These are phyloP conservation scores for Pharus latifolius DNA, from an alignment of 176 grass and related monocot genomes.

Conservation along the genomic window DNA sequence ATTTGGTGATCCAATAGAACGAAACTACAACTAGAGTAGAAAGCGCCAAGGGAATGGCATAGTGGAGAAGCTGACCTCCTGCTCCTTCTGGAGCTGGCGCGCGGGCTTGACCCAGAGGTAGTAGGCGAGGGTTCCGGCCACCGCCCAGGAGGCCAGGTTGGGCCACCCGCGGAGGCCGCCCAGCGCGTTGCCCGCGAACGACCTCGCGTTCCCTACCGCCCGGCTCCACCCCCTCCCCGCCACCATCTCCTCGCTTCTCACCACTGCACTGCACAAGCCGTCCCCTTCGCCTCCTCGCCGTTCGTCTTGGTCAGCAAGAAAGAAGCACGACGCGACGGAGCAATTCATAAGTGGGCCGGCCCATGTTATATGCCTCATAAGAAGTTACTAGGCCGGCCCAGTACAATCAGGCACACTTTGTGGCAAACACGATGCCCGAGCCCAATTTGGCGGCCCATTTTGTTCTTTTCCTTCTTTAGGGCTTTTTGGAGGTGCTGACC, in stretches of 20 bases:
- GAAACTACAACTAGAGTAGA: neutral
- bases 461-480: too few species aligned
- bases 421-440: too few species aligned
- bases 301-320: too few species aligned
- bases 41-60: neutral
- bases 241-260: constrained; percentile 25
- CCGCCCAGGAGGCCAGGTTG: constrained; percentile 83
- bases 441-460: too few species aligned
- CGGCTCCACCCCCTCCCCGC: constrained; percentile 39
- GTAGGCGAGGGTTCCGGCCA: constrained; percentile 89
- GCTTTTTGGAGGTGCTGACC: too few species aligned
- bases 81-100: constrained; percentile 66
- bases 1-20: neutral
- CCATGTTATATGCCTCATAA: too few species aligned
- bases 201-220: constrained; percentile 56
- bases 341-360: too few species aligned
- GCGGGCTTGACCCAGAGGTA: constrained; percentile 93
- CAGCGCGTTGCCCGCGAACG: constrained; percentile 79
- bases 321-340: too few species aligned
- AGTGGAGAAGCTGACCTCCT: constrained; percentile 28
- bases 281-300: neutral
- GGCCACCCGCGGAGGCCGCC: constrained; percentile 81
- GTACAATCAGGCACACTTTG: too few species aligned
- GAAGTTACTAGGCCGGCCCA: too few species aligned
- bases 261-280: too few species aligned